Evolutionary conservation across 2,329 filamentous ascomycete genomes (phyloP).

Genomic region (Fusarium keratoplasticum): DNA sequence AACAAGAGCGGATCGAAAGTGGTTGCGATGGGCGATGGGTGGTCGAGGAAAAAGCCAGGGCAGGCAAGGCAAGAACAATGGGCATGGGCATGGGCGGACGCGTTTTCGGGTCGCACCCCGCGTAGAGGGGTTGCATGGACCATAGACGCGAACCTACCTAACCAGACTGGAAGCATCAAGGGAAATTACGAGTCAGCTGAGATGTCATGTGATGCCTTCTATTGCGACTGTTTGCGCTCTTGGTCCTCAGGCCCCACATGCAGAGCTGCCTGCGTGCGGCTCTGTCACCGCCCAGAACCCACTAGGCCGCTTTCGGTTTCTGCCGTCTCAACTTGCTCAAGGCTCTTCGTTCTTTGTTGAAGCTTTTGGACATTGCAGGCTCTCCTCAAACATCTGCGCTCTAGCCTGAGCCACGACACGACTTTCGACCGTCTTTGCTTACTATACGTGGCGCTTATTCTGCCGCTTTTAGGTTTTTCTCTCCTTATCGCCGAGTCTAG

Average conservation of each 20-base stretch:
- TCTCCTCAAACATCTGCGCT: conserved; percentile 31
- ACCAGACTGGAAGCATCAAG: background rate
- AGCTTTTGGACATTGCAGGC: conserved; percentile 37
- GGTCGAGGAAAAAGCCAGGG: conserved; percentile 30
- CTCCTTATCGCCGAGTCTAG: conserved; percentile 6
- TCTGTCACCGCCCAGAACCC: conserved; percentile 23
- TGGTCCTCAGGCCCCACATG: background rate
- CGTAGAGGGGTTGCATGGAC: conserved; percentile 45
- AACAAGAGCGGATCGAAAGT: conserved; percentile 41
- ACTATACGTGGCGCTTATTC: background rate
- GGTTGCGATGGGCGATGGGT: conserved; percentile 40
- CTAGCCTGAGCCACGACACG: conserved; percentile 21
- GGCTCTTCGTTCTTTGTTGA: conserved; percentile 35
- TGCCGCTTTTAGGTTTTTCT: background rate
- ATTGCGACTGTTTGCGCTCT: background rate
- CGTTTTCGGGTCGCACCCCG: conserved; percentile 43
- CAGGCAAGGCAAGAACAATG: conserved; percentile 19
- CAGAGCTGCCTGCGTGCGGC: conserved; percentile 10
- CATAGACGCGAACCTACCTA: conserved; percentile 19
- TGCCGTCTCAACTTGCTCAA: conserved; percentile 31
- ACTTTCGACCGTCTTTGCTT: conserved; percentile 5
- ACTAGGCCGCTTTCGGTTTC: conserved; percentile 29
- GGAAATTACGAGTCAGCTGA: background rate
- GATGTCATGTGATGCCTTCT: conserved; percentile 16
- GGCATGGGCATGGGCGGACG: conserved; percentile 30